Percentiles rank a stretch among this genome's conserved stretches.
phyloP scores from a whole-genome alignment of 257 asterid species.

The Primulina huaijiensis region DNA sequence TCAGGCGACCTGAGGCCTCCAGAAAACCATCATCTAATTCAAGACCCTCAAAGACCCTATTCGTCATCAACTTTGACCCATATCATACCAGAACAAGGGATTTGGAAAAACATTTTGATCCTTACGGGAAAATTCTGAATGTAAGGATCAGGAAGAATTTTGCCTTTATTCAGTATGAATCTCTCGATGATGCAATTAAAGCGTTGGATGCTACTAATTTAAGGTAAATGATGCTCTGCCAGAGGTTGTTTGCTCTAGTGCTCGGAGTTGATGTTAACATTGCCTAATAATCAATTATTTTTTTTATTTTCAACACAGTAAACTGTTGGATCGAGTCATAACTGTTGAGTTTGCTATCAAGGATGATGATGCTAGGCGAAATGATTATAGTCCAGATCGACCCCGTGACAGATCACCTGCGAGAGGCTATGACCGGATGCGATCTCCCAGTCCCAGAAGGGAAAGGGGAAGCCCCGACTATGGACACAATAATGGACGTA shows the following conservation, averaged over 20 bases:
- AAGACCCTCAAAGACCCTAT: conserved; percentile 66
- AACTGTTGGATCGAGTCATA: conserved; percentile 67
- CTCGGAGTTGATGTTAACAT: background rate
- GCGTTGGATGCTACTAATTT: conserved; percentile 76
- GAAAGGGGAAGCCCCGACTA: conserved; percentile 77
- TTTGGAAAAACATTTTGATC: conserved; percentile 76
- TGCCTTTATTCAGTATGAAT: conserved; percentile 72
- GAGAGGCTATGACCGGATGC: conserved; percentile 53
- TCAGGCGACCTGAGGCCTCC: conserved; percentile 50
- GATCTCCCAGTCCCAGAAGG: conserved; percentile 68
- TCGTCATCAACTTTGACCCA: conserved; percentile 85
- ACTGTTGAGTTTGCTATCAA: conserved; percentile 69
- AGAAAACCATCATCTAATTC: conserved; percentile 45
- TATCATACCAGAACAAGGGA: conserved; percentile 64
- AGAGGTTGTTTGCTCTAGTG: background rate
- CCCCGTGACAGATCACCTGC: conserved; percentile 59
- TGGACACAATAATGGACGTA: conserved; percentile 52
- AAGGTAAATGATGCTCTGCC: conserved; percentile 40
- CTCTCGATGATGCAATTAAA: conserved; percentile 68
- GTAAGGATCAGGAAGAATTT: conserved; percentile 77
- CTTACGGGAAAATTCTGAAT: conserved; percentile 62
- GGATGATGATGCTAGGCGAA: conserved; percentile 69
- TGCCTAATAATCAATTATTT: conserved; percentile 25
- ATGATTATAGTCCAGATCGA: conserved; percentile 61
- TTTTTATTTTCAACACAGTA: conserved; percentile 40